phyloP scores from a whole-genome alignment of 352 stramenopile genomes.

The Pythium biforme region DNA sequence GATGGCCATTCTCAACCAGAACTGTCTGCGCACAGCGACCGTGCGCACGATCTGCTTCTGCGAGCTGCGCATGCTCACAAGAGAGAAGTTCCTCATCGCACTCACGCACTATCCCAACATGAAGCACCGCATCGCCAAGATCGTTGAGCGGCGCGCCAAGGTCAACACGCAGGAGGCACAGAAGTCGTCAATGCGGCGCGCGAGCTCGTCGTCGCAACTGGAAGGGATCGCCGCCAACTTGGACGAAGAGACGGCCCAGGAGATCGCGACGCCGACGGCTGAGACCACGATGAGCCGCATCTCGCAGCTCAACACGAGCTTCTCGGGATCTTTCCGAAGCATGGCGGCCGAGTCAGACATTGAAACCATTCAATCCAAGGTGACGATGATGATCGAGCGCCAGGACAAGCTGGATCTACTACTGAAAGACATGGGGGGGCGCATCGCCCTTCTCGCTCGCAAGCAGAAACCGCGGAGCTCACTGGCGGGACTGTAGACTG shows the following conservation, averaged over 20 bases:
- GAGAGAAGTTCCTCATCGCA: constrained; percentile 76
- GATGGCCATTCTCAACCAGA: constrained; percentile 80
- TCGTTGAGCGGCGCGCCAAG: constrained; percentile 64
- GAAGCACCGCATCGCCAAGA: constrained; percentile 74
- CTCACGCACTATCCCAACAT: constrained; percentile 72
- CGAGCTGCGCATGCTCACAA: constrained; percentile 76
- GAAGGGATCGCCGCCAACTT: constrained; percentile 56
- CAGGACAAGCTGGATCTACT: constrained; percentile 50
- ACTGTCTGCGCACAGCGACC: constrained; percentile 66
- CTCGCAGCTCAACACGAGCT: constrained; percentile 88
- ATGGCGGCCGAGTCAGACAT: constrained; percentile 67
- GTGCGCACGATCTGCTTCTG: constrained; percentile 80
- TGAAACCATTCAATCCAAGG: constrained; percentile 66
- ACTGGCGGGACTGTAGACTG: constrained; percentile 15
- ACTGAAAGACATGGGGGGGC: constrained; percentile 42
- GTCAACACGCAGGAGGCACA: constrained; percentile 9
- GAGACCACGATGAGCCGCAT: constrained; percentile 70
- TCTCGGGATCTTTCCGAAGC: constrained; percentile 70
- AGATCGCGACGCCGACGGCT: constrained; percentile 37
- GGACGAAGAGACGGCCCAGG: constrained; percentile 53
- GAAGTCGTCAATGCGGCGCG: constrained; percentile 24
- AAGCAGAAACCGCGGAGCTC: constrained; percentile 16
- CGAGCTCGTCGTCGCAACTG: constrained; percentile 40
- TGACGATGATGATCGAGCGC: constrained; percentile 55
- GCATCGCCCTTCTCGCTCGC: constrained; percentile 1